These are phyloP conservation scores for Serpula lacrymans DNA, from an alignment of 768 basidiomycete species.

Conservation along the genomic window DNA sequence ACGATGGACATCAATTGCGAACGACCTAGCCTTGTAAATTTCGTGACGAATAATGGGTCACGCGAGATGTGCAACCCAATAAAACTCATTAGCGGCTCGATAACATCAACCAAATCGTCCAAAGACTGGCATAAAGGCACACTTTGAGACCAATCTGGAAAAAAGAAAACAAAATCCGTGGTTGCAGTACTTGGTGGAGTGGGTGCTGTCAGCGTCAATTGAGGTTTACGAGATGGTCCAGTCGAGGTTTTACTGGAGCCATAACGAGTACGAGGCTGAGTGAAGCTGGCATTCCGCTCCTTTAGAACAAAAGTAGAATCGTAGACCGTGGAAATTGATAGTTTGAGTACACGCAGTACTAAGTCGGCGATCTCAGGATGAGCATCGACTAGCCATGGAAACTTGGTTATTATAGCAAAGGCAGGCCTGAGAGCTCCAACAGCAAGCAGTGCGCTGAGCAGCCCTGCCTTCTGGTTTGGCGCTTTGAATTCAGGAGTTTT, in stretches of 20 bases:
- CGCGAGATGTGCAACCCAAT: constrained; percentile 80
- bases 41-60: constrained; percentile 73
- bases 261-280: constrained; percentile 61
- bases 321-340: constrained; percentile 70
- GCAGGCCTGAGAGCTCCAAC: constrained; percentile 82
- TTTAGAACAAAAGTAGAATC: constrained; percentile 45
- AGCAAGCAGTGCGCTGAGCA: constrained; percentile 77
- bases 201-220: constrained; percentile 76
- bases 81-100: constrained; percentile 78
- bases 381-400: constrained; percentile 80
- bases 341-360: constrained; percentile 69
- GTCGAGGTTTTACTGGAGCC: constrained; percentile 51
- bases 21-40: constrained; percentile 76
- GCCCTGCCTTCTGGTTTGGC: constrained; percentile 75
- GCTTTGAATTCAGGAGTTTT: constrained; percentile 35
- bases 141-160: constrained; percentile 73
- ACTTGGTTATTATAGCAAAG: constrained; percentile 74
- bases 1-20: constrained; percentile 57
- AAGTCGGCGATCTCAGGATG: constrained; percentile 85
- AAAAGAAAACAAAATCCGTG: constrained; percentile 88
- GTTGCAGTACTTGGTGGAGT: constrained; percentile 73
- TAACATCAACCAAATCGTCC: constrained; percentile 70
- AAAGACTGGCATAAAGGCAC: constrained; percentile 61
- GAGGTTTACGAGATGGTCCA: constrained; percentile 54
- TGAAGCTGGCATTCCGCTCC: constrained; percentile 60